A percentile compares a stretch with the other conserved stretches of the same genome.
phyloP scores from a whole-genome alignment of 768 basidiomycete genomes.

The Sporobolomyces phaffii region DNA sequence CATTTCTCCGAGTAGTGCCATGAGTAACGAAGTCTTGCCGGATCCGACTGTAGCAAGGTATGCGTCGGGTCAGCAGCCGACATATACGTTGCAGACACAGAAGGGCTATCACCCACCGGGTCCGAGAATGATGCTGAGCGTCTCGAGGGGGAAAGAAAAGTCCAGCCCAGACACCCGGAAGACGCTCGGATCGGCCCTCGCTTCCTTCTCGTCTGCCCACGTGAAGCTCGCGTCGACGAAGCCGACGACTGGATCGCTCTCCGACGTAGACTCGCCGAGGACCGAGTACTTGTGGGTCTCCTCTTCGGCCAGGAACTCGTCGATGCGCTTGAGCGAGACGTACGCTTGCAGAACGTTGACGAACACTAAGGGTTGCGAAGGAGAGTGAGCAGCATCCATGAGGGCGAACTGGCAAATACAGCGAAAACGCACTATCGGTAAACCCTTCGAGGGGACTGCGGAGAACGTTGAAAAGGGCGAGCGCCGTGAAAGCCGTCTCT shows the following conservation, averaged over 20 bases:
- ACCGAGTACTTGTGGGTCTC: constrained; percentile 49
- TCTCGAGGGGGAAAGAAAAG: constrained; percentile 59
- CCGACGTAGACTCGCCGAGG: background rate
- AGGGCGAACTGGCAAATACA: background rate
- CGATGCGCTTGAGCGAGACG: constrained; percentile 46
- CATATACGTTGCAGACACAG: background rate
- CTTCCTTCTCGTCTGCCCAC: constrained; percentile 32
- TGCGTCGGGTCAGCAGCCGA: background rate
- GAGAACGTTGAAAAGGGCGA: constrained; percentile 50
- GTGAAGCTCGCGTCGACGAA: constrained; percentile 46
- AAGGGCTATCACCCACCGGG: constrained; percentile 32
- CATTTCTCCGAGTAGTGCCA: constrained; percentile 42
- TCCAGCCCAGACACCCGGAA: constrained; percentile 53
- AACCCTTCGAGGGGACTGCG: constrained; percentile 46
- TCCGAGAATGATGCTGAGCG: constrained; percentile 50
- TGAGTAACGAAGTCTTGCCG: constrained; percentile 40
- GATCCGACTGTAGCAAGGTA: constrained; percentile 21
- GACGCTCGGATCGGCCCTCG: constrained; percentile 51
- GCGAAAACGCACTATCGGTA: constrained; percentile 34
- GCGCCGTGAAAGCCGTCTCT: constrained; percentile 49
- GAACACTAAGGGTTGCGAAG: constrained; percentile 18
- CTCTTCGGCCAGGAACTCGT: constrained; percentile 47
- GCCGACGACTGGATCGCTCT: constrained; percentile 43
- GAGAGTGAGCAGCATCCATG: background rate
- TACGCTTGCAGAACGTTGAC: constrained; percentile 44